Evolutionary conservation across 805 yeast species (phyloP).

Genomic region (Candida stauntonica): DNA sequence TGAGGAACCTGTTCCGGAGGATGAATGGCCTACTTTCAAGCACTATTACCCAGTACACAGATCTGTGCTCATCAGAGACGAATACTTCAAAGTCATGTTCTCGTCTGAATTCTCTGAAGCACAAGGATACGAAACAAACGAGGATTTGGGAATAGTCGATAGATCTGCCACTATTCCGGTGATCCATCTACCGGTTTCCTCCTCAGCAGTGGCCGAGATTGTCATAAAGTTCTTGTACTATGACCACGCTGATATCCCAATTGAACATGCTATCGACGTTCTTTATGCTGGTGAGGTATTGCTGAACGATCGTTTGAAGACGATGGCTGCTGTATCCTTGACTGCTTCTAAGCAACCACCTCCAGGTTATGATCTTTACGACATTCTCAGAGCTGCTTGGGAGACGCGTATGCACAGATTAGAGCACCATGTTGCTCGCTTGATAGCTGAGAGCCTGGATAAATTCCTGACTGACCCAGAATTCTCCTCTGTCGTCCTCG

Average conservation of each 20-base stretch:
- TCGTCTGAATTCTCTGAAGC: conserved; percentile 43
- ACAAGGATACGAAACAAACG: conserved; percentile 12
- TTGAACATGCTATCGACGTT: conserved; percentile 48
- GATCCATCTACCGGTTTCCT: conserved; percentile 28
- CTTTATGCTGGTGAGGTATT: conserved; percentile 53
- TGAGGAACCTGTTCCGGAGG: conserved; percentile 9
- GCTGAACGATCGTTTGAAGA: conserved; percentile 58
- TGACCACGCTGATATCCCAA: conserved; percentile 52
- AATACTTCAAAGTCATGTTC: conserved; percentile 63
- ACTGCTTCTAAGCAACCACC: conserved; percentile 30
- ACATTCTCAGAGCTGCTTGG: conserved; percentile 65
- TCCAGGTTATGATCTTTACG: conserved; percentile 40
- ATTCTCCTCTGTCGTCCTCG: conserved; percentile 35
- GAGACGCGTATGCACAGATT: conserved; percentile 56
- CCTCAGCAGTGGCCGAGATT: conserved; percentile 42
- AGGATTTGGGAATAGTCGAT: conserved; percentile 14
- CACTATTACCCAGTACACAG: conserved; percentile 59
- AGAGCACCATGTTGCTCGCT: conserved; percentile 57
- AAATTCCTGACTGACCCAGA: conserved; percentile 34
- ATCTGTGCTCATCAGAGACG: conserved; percentile 55
- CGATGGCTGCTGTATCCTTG: conserved; percentile 49
- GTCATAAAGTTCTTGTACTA: conserved; percentile 54
- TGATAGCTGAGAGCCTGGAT: conserved; percentile 48
- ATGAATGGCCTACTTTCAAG: conserved; percentile 12
- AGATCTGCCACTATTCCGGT: conserved; percentile 26